phyloP scores from a whole-genome alignment of 2,329 filamentous ascomycete genomes.

The Curvularia spicifera region DNA sequence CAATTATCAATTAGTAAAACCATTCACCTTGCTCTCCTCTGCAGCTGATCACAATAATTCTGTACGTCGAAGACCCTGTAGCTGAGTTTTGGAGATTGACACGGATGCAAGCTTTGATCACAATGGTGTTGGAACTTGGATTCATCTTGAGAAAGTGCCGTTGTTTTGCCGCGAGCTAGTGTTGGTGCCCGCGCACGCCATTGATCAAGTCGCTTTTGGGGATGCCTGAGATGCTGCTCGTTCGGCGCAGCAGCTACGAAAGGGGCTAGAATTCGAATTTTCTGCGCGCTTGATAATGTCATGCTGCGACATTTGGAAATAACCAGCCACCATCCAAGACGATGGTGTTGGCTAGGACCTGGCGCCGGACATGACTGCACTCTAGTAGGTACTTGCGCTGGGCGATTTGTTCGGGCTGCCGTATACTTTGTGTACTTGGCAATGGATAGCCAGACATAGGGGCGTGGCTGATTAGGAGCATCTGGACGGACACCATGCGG shows the following conservation, averaged over 20 bases:
- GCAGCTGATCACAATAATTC: neutral
- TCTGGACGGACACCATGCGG: no score
- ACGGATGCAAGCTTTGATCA: neutral
- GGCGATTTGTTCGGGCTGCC: neutral
- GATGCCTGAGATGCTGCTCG: neutral
- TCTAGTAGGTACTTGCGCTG: neutral
- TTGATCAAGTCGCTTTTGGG: neutral
- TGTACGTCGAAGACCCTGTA: neutral
- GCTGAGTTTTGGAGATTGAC: neutral
- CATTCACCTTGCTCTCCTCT: neutral
- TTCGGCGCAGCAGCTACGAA: neutral
- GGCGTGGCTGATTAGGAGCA: neutral
- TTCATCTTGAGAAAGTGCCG: neutral
- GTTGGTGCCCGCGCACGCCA: neutral
- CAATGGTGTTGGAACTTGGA: neutral
- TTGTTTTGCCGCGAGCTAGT: neutral
- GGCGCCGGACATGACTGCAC: neutral
- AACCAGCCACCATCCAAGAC: neutral
- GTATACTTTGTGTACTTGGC: neutral
- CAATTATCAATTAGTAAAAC: neutral
- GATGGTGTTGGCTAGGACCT: neutral
- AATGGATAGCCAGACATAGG: neutral
- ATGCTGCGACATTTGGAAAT: neutral
- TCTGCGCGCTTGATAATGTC: neutral
- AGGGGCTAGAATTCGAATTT: neutral